Percentiles rank a stretch among this genome's conserved stretches.
These are phyloP conservation scores for Carnegiea gigantea DNA, from an alignment of 179 eudicot species.

Conservation along the genomic window DNA sequence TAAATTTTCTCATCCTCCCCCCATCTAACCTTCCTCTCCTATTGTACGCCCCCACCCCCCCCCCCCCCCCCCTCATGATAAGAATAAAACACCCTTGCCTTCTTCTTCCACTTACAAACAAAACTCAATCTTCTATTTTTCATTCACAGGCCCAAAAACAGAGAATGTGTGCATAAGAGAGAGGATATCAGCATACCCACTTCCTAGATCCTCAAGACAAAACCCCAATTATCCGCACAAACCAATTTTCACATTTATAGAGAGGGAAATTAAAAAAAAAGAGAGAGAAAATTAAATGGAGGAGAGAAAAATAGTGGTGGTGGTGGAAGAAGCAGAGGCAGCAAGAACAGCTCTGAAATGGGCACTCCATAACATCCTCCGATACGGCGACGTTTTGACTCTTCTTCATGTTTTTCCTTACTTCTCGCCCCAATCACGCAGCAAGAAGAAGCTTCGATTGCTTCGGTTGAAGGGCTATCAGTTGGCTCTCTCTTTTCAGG, in stretches of 20 bases:
- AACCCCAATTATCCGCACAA: not conserved
- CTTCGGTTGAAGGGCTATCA: slow-evolving; percentile 71
- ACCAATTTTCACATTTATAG: not conserved
- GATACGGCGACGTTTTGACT: slow-evolving; percentile 71
- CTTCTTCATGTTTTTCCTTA: slow-evolving; percentile 67
- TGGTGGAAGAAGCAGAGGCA: slow-evolving; percentile 79
- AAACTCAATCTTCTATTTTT: not conserved
- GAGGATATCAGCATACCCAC: not conserved
- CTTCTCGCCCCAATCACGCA: slow-evolving; percentile 33
- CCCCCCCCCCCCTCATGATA: not conserved
- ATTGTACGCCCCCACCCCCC: not conserved
- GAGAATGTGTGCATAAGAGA: not conserved
- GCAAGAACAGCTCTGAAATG: slow-evolving; percentile 71
- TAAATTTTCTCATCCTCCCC: slow-evolving; percentile 4
- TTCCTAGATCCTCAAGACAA: not conserved
- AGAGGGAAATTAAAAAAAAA: not conserved
- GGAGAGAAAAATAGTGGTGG: slow-evolving; percentile 68
- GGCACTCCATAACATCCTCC: slow-evolving; percentile 71
- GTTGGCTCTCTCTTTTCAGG: slow-evolving; percentile 83
- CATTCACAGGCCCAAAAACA: not conserved
- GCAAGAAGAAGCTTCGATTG: slow-evolving; percentile 51
- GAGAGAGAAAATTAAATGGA: slow-evolving; percentile 32
- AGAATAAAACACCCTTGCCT: not conserved
- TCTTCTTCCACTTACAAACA: not conserved
- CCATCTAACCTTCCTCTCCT: slow-evolving; percentile 2